A percentile compares a stretch with the other conserved stretches of the same genome.
These are phyloP conservation scores for Gossypium thurberi DNA, from an alignment of 345 rosid genomes.

Conservation along the genomic window DNA sequence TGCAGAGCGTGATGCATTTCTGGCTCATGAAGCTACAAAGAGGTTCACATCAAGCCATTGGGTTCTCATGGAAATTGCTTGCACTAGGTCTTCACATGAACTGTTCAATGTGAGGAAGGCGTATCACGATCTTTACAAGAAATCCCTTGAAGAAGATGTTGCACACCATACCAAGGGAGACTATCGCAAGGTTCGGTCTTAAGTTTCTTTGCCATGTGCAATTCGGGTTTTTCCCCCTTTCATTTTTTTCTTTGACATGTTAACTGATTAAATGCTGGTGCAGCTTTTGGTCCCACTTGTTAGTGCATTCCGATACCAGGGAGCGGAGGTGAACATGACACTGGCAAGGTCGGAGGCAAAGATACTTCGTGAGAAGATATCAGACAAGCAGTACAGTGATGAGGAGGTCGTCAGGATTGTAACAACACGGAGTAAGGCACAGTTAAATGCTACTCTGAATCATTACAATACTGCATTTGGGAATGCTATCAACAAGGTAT, in stretches of 20 bases:
- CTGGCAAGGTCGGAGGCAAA: not conserved
- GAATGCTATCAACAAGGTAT: not conserved
- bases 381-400: not conserved
- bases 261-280: not conserved
- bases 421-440: conserved; percentile 2
- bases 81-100: conserved; percentile 55
- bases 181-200: not conserved
- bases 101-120: conserved; percentile 28
- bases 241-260: not conserved
- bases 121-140: not conserved
- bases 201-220: not conserved
- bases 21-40: conserved; percentile 66
- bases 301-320: not conserved
- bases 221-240: not conserved
- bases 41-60: conserved; percentile 59
- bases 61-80: conserved; percentile 78
- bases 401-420: not conserved
- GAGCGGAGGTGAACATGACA: not conserved
- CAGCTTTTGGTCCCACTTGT: not conserved
- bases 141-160: not conserved
- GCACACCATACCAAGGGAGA: not conserved
- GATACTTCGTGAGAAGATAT: not conserved
- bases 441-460: not conserved
- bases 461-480: not conserved
- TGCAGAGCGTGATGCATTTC: conserved; percentile 63